These are phyloP conservation scores for Pyrrhoderma noxium DNA, from an alignment of 1,284 basidiomycete species.

Conservation along the genomic window DNA sequence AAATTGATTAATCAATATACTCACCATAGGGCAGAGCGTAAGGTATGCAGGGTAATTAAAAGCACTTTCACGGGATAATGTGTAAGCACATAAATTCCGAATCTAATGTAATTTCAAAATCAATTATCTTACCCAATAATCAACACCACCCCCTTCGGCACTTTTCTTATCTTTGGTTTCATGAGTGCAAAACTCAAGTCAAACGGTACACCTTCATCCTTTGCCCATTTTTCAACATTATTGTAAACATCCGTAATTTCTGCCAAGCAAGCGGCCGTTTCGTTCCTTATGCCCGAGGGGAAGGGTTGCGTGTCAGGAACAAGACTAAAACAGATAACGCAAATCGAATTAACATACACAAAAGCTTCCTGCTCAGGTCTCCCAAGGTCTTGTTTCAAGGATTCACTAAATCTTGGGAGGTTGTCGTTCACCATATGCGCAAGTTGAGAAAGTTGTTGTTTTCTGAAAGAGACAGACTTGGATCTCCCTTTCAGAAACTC, in stretches of 20 bases:
- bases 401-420: constrained; percentile 43
- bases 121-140: constrained; percentile 37
- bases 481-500: constrained; percentile 55
- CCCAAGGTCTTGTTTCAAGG: constrained; percentile 50
- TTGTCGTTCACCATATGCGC: constrained; percentile 66
- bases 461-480: constrained; percentile 52
- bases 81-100: not conserved
- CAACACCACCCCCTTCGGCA: constrained; percentile 69
- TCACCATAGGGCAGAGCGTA: constrained; percentile 46
- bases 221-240: constrained; percentile 70
- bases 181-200: constrained; percentile 46
- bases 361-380: constrained; percentile 46
- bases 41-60: constrained; percentile 56
- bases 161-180: constrained; percentile 62
- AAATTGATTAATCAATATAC: constrained; percentile 22
- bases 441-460: constrained; percentile 59
- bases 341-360: constrained; percentile 37
- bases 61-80: constrained; percentile 28
- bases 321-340: not conserved
- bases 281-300: constrained; percentile 52
- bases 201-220: constrained; percentile 55
- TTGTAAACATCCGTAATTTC: constrained; percentile 63
- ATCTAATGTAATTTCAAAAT: not conserved
- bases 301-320: not conserved
- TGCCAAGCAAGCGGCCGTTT: constrained; percentile 43